Percentiles rank a stretch among this genome's conserved stretches.
These are phyloP conservation scores for Pyracantha coccinea DNA, from an alignment of 331 rosid genomes.

Conservation along the genomic window DNA sequence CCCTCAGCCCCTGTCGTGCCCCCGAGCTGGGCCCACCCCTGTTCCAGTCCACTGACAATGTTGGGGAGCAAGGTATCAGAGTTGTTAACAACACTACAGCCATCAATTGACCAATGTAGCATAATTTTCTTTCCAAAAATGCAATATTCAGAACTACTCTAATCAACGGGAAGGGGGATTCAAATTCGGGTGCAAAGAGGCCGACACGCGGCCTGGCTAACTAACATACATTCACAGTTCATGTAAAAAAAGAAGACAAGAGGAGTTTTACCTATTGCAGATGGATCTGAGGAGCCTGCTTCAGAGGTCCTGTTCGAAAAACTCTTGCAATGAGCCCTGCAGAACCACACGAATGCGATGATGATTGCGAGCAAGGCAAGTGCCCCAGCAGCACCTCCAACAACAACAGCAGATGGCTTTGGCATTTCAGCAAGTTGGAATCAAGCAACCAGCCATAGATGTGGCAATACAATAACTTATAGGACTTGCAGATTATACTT, in stretches of 20 bases:
- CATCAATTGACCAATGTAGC: background rate
- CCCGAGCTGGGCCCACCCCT: constrained; percentile 26
- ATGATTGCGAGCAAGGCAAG: constrained; percentile 17
- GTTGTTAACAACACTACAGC: background rate
- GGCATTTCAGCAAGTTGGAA: constrained; percentile 16
- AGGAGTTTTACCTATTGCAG: constrained; percentile 25
- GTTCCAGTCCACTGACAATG: constrained; percentile 26
- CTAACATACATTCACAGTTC: too few species aligned
- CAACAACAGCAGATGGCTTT: constrained; percentile 21
- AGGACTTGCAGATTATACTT: too few species aligned
- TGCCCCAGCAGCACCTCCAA: constrained; percentile 26
- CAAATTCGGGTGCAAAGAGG: too few species aligned
- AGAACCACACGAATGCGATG: constrained; percentile 28
- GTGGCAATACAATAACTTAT: too few species aligned
- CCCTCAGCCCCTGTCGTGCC: constrained; percentile 10
- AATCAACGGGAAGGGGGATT: too few species aligned
- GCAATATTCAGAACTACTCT: too few species aligned
- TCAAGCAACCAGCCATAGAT: too few species aligned
- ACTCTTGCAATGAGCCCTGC: constrained; percentile 18
- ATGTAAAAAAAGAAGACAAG: too few species aligned
- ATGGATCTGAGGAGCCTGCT: constrained; percentile 41
- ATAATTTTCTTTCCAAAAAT: background rate
- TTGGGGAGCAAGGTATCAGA: background rate
- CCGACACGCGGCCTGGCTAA: too few species aligned
- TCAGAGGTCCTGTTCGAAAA: constrained; percentile 29